These are phyloP conservation scores for Cladosporium sp. DNA, from an alignment of 2,329 filamentous ascomycete genomes.

Conservation along the genomic window DNA sequence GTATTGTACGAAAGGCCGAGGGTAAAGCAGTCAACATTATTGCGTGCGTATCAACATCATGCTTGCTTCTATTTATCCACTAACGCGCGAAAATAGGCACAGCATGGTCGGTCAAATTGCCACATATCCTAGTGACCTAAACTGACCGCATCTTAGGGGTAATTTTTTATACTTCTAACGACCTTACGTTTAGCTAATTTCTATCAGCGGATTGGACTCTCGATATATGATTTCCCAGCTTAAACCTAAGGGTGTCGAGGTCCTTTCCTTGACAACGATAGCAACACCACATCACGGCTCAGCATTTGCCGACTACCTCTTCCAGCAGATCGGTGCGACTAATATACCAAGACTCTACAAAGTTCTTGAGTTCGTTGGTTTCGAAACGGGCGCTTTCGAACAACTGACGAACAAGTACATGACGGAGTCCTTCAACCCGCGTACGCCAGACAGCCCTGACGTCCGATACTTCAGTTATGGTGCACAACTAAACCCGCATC, in stretches of 20 bases:
- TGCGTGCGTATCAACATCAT: slow-evolving; percentile 44
- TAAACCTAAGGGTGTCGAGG: slow-evolving; percentile 64
- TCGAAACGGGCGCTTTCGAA: slow-evolving; percentile 59
- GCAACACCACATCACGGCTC: slow-evolving; percentile 60
- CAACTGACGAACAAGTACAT: slow-evolving; percentile 59
- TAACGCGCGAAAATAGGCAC: slow-evolving; percentile 43
- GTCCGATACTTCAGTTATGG: slow-evolving; percentile 63
- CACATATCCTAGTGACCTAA: background rate
- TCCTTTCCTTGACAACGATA: slow-evolving; percentile 64
- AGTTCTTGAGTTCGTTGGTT: slow-evolving; percentile 49
- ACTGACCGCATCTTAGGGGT: slow-evolving; percentile 32
- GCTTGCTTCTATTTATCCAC: background rate
- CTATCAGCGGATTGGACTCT: slow-evolving; percentile 55
- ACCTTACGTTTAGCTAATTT: background rate
- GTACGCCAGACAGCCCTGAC: slow-evolving; percentile 51
- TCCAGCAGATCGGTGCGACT: slow-evolving; percentile 52
- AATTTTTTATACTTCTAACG: slow-evolving; percentile 17
- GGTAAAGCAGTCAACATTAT: slow-evolving; percentile 62
- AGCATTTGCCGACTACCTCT: slow-evolving; percentile 59
- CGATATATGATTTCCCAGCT: slow-evolving; percentile 61
- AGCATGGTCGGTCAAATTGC: slow-evolving; percentile 40
- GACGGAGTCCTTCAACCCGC: slow-evolving; percentile 54
- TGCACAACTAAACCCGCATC: slow-evolving; percentile 51
- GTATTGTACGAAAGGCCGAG: slow-evolving; percentile 49
- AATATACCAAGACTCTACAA: slow-evolving; percentile 54